Conservation (phyloP, 768 basidiomycete species). For the Lactifluus subvellereus region DNA sequence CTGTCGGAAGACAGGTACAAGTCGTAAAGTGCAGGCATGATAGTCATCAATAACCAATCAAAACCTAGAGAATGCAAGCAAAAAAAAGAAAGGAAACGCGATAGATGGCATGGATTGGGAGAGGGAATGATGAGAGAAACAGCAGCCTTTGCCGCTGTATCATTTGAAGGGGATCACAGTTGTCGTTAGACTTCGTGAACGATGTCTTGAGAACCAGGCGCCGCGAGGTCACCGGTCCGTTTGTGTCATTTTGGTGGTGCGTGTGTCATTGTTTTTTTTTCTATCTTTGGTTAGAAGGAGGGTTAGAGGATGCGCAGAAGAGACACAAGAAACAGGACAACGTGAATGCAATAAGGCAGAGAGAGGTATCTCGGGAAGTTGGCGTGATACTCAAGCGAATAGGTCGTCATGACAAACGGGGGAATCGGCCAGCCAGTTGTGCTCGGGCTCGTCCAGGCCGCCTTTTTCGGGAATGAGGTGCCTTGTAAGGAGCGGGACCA, state of each 20-base stretch:
- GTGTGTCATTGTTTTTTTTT: background rate
- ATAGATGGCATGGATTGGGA: constrained; percentile 9
- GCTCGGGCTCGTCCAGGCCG: background rate
- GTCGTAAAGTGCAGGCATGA: constrained; percentile 15
- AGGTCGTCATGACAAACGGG: constrained; percentile 23
- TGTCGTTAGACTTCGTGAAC: constrained; percentile 10
- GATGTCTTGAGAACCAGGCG: background rate
- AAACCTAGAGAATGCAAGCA: constrained; percentile 14
- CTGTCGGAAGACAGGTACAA: constrained; percentile 4
- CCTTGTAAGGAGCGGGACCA: constrained; percentile 6
- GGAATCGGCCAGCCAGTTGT: constrained; percentile 5
- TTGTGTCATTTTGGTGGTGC: background rate
- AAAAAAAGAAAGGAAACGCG: background rate
- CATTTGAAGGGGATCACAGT: constrained; percentile 5
- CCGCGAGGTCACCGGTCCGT: background rate
- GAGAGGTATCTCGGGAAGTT: constrained; percentile 15
- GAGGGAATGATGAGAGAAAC: background rate
- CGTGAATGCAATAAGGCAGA: background rate
- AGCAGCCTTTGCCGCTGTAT: constrained; percentile 8
- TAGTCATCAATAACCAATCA: constrained; percentile 19
- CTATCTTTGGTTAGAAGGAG: background rate
- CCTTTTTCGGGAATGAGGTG: background rate
- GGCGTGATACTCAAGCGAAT: constrained; percentile 18
- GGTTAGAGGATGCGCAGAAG: constrained; percentile 3
- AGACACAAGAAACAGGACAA: constrained; percentile 2